Percentiles rank a stretch among this genome's conserved stretches.
Conservation (phyloP, 768 basidiomycete genomes). For the Rickenella mellea region DNA sequence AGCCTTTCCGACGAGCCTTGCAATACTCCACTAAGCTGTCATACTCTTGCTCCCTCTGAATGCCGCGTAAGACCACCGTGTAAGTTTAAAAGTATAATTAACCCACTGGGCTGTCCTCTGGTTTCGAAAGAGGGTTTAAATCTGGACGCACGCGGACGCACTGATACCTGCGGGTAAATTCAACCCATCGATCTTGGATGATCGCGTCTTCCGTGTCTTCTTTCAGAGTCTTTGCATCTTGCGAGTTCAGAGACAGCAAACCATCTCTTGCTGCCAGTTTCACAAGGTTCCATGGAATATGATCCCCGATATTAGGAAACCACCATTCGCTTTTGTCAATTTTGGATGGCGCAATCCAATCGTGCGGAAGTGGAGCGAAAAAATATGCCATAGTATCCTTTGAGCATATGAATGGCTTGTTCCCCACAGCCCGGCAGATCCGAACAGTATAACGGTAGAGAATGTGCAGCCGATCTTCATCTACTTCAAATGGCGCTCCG, state of each 20-base stretch:
- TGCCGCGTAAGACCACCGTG: slow-evolving; percentile 4
- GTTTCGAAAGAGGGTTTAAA: slow-evolving; percentile 65
- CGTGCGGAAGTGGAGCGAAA: slow-evolving; percentile 45
- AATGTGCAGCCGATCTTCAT: slow-evolving; percentile 32
- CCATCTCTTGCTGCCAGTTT: slow-evolving; percentile 41
- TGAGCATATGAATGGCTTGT: slow-evolving; percentile 57
- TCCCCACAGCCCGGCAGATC: slow-evolving; percentile 49
- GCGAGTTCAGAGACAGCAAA: slow-evolving; percentile 36
- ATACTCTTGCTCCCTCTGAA: slow-evolving; percentile 53
- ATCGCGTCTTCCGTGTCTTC: slow-evolving; percentile 51
- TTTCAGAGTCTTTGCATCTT: slow-evolving; percentile 25
- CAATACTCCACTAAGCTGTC: slow-evolving; percentile 58
- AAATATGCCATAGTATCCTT: slow-evolving; percentile 52
- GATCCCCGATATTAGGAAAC: slow-evolving; percentile 28
- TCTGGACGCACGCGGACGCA: slow-evolving; percentile 49
- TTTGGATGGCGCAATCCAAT: slow-evolving; percentile 24
- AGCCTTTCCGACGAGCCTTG: slow-evolving; percentile 49
- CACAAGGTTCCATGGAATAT: slow-evolving; percentile 60
- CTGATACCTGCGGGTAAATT: slow-evolving; percentile 65
- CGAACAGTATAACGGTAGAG: slow-evolving; percentile 58
- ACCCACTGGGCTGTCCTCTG: slow-evolving; percentile 54
- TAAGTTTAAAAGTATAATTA: slow-evolving; percentile 3
- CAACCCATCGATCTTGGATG: slow-evolving; percentile 68
- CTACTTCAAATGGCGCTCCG: slow-evolving; percentile 40
- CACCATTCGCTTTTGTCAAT: slow-evolving; percentile 13